phyloP scores from a whole-genome alignment of 2,329 filamentous ascomycete species.

The Fusarium tupiense region DNA sequence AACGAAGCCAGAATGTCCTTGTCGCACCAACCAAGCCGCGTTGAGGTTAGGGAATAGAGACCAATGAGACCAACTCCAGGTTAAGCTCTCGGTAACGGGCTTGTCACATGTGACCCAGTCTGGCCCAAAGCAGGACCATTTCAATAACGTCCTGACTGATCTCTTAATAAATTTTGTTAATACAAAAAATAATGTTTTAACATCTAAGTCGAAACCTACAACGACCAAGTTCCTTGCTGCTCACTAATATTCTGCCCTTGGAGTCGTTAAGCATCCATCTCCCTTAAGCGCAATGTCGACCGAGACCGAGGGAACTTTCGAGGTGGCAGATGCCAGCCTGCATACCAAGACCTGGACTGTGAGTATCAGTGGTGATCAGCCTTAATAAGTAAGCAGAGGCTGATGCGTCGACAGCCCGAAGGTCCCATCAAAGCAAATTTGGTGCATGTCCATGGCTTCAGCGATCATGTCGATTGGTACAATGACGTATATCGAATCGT shows the following conservation, averaged over 20 bases:
- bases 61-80: conserved; percentile 19
- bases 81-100: conserved; percentile 23
- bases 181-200: background rate
- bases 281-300: conserved; percentile 47
- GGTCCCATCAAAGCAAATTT: conserved; percentile 73
- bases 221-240: background rate
- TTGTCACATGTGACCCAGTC: conserved; percentile 36
- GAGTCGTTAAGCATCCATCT: background rate
- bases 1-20: background rate
- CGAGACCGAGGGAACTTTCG: conserved; percentile 61
- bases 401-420: conserved; percentile 57
- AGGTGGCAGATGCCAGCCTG: conserved; percentile 56
- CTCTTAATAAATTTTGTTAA: background rate
- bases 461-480: conserved; percentile 84
- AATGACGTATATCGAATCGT: conserved; percentile 77
- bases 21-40: conserved; percentile 5
- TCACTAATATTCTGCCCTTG: background rate
- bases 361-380: conserved; percentile 44
- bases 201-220: background rate
- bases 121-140: conserved; percentile 20
- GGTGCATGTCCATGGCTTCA: conserved; percentile 89
- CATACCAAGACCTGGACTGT: conserved; percentile 70
- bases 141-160: background rate
- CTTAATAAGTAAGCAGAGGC: background rate
- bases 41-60: background rate